Base-by-base conservation (phyloP, 805 yeast genomes). In the Metschnikowia orientalis region DNA sequence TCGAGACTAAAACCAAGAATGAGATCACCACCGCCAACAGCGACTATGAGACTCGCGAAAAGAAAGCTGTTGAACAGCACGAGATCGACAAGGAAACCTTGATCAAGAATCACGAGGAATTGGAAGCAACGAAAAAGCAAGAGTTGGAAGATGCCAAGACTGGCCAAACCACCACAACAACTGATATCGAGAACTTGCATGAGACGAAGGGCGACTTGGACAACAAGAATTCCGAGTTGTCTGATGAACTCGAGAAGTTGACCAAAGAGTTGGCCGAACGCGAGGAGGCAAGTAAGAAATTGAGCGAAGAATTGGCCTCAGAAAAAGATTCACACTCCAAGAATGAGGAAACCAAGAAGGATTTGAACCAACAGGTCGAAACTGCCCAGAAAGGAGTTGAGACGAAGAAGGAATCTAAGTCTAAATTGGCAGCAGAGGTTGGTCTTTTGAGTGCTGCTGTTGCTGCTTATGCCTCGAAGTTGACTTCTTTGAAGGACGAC, bases 41-140 rank as follows among this genome's bases (percentile, higher is more conserved):
- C 12, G 75, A 71, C 26, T 71, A 56, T 38, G 67, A 57, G 32
- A 57, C 57, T n/a, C 65, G 72, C 26, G 79, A 73, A 54, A 50
- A 45, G 12, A 57, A 61, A 28, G 73, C 77, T 5, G 67, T 67
- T 26, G 72, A 55, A 28, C 58, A 64, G 35, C 79, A 74, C 45
- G 62, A 44, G 9, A 51, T 50, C 13, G 70, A 71, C 47, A 69
- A 68, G 48, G 71, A 64, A 32, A 59, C 61, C 18, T 54, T 71
- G 33, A 37, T 51, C 25, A 57, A 56, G 41, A 69, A 64, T 41
- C 72, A 71, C 37, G 71, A 59, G 27, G 65, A 67, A 40, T 60
- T 69, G 48, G 64, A 60, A 33, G 65, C 64, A 14, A 65, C 71
- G 40, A 67, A 65, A 51, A 56, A 61, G 35, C 68, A 64, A 41